Evolutionary conservation across 768 basidiomycete genomes (phyloP), one percentile per base, ranked within the genome.

Genomic region (Glaciozyma antarctica): DNA sequence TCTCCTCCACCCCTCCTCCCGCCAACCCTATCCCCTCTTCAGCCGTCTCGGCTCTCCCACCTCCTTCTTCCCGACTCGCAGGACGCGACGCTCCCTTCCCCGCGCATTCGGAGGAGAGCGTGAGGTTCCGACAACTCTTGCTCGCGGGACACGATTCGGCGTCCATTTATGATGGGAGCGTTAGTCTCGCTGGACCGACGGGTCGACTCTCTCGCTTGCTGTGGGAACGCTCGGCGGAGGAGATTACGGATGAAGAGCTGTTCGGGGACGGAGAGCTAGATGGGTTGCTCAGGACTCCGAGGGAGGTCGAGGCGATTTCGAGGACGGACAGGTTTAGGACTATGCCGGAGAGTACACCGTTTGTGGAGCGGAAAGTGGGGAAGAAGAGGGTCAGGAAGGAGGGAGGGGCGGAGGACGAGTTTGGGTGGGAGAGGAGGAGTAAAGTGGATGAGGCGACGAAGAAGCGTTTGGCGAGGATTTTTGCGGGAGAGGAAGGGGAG

Each of bases 251-350:
- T 21, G 54, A 55, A 3, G 54, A 55, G 32, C 21, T 55, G 32
- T 55, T 55, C 38, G 54, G 32, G 28, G 54, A 38, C 17, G 54
- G 54, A 13, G 54, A 55, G 32, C 32, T 55, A 15, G 54, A 55
- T 10, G 54, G 54, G 7, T 15, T 55, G 7, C 28, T 55, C 17
- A 32, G 54, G 34, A 55, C 54, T 1, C 17, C 28, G 32, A 32
- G 32, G 7, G 54, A 55, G 54, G 32, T 38, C 32, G 54, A 52
- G 51, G 30, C 30, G 51, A 5, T 52, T 17, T 26, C 15, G 51
- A 26, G 26, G 51, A 52, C 51, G 51, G 51, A 52, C 3, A 52
- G n/a, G 51, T 52, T 24, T 24, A 21, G 16, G 51, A 52, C 51
- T 0, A 52, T 52, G 51, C 51, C 51, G 12, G 51, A 52, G 51